Conservation (phyloP, 2,329 filamentous ascomycete species). For the Hypoxylon sp. region DNA sequence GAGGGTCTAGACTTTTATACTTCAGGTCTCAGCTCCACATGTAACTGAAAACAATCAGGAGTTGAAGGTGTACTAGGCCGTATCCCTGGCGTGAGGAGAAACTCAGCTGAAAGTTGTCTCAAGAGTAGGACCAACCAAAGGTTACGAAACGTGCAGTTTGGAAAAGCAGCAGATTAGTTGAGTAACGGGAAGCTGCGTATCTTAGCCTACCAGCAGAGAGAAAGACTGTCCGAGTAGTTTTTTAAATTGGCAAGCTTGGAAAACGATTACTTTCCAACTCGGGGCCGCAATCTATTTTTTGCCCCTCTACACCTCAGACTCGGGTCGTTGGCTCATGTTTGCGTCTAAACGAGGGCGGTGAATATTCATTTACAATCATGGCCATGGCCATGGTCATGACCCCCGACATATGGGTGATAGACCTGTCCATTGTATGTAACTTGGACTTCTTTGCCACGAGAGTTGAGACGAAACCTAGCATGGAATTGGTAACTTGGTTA, state of each 20-base stretch:
- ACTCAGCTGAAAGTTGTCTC: conserved; percentile 47
- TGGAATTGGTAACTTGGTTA: conserved; percentile 36
- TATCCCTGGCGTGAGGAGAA: conserved; percentile 23
- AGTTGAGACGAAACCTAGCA: conserved; percentile 28
- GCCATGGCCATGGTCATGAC: too few species aligned
- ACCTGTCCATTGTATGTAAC: conserved; percentile 27
- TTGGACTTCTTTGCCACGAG: conserved; percentile 17
- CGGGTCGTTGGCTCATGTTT: conserved; percentile 29
- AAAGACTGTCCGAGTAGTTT: conserved; percentile 1
- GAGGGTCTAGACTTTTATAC: conserved; percentile 43
- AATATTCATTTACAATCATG: conserved; percentile 29
- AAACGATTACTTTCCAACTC: conserved; percentile 12
- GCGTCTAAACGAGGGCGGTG: conserved; percentile 28
- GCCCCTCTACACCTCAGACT: conserved; percentile 29
- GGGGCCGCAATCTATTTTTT: conserved; percentile 22
- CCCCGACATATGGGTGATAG: conserved; percentile 27
- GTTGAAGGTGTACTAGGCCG: conserved; percentile 14
- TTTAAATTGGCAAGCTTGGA: neutral
- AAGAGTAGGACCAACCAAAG: conserved; percentile 45
- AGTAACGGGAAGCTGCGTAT: conserved; percentile 43
- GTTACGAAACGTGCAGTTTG: conserved; percentile 15
- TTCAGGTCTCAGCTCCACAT: conserved; percentile 5
- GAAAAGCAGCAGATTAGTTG: conserved; percentile 25
- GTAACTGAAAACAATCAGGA: neutral
- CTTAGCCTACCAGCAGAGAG: conserved; percentile 39